phyloP scores from a whole-genome alignment of 352 stramenopile genomes.

The Phytophthora quininea region DNA sequence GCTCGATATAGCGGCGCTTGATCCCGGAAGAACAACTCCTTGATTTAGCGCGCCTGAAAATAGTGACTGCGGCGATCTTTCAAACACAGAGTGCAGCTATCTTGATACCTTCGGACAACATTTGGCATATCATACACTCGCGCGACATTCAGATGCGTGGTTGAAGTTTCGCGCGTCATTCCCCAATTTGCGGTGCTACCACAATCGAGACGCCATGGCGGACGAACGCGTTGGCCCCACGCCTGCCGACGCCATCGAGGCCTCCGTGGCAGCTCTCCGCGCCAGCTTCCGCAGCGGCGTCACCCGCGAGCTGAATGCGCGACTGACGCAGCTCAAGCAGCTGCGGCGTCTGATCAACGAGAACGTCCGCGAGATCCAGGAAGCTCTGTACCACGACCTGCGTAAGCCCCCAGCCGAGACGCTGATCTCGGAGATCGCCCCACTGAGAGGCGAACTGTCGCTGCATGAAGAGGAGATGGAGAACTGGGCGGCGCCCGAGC shows the following conservation, averaged over 20 bases:
- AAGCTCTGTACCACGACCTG: slow-evolving; percentile 67
- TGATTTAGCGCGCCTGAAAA: neutral
- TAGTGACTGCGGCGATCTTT: neutral
- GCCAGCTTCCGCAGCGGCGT: slow-evolving; percentile 49
- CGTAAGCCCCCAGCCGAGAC: slow-evolving; percentile 73
- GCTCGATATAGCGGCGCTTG: neutral
- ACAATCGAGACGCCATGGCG: neutral
- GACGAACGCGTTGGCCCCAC: slow-evolving; percentile 25
- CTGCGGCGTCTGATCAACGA: slow-evolving; percentile 58
- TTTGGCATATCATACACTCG: neutral
- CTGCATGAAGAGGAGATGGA: slow-evolving; percentile 66
- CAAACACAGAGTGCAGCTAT: neutral
- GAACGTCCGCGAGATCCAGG: slow-evolving; percentile 46
- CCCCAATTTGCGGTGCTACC: neutral
- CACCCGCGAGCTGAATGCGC: slow-evolving; percentile 51
- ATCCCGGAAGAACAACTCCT: neutral
- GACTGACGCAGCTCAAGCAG: slow-evolving; percentile 48
- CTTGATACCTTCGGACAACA: no score
- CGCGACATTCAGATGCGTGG: neutral
- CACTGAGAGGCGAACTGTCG: slow-evolving; percentile 67
- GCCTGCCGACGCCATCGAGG: slow-evolving; percentile 38
- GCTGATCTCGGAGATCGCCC: slow-evolving; percentile 57
- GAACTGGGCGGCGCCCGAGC: slow-evolving; percentile 58
- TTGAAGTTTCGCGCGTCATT: neutral
- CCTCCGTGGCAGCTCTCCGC: slow-evolving; percentile 58